Percentiles rank a stretch among this genome's conserved stretches.
Conservation (phyloP, 192 early-diverging fungal species). For the Cetraspora pellucida region DNA sequence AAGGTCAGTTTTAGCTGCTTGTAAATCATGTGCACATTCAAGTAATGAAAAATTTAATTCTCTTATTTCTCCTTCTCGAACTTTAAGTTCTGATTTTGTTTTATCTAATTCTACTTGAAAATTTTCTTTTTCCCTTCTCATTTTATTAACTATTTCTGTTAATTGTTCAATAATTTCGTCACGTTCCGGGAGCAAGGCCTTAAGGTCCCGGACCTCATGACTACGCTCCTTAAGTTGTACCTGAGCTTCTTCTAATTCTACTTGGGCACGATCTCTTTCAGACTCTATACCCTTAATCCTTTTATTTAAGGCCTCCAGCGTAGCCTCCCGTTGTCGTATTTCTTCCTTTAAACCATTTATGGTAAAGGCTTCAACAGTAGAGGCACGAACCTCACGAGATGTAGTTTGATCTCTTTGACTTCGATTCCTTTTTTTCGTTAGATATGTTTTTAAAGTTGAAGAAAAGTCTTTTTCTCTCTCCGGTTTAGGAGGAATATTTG, state of each 20-base stretch:
- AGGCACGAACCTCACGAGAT: not conserved
- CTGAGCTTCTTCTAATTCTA: not conserved
- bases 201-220: conserved; percentile 2
- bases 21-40: conserved; percentile 26
- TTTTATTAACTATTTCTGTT: conserved; percentile 1
- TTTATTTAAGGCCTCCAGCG: not conserved
- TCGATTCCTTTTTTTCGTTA: conserved; percentile 8
- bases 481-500: conserved; percentile 1
- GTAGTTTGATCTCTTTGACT: not conserved
- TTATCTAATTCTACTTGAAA: conserved; percentile 19
- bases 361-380: not conserved
- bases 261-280: not conserved
- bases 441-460: conserved; percentile 1
- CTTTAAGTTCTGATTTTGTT: conserved; percentile 19
- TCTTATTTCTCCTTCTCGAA: conserved; percentile 21
- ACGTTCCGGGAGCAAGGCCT: not conserved
- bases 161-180: not conserved
- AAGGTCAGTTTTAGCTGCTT: conserved; percentile 13
- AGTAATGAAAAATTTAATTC: conserved; percentile 24
- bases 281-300: not conserved
- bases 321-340: conserved; percentile 24
- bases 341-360: conserved; percentile 9
- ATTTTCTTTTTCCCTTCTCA: conserved; percentile 14
- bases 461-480: conserved; percentile 7
- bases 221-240: not conserved